A percentile compares a stretch with the other conserved stretches of the same genome.
These are phyloP conservation scores for Mycena rebaudengoi DNA, from an alignment of 768 basidiomycete genomes.

Conservation along the genomic window DNA sequence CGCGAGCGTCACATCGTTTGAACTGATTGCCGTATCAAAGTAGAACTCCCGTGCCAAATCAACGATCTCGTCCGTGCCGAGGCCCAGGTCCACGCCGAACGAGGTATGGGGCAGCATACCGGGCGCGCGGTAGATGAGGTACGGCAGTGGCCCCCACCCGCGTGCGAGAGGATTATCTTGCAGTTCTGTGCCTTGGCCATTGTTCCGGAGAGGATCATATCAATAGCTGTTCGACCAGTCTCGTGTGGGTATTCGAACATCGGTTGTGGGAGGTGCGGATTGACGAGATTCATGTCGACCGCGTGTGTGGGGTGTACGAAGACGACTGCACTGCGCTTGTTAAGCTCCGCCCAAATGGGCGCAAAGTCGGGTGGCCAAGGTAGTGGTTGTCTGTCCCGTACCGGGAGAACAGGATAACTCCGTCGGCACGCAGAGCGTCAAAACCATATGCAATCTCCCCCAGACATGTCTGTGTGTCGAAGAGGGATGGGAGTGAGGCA, in stretches of 20 bases:
- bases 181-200: no score
- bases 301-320: slow-evolving; percentile 3
- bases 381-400: not conserved
- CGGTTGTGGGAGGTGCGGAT: no score
- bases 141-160: slow-evolving; percentile 4
- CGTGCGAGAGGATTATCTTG: no score
- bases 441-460: not conserved
- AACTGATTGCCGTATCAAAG: no score
- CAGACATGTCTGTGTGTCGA: not conserved
- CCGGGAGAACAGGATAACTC: not conserved
- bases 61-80: no score
- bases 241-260: slow-evolving; percentile 7
- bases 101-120: no score
- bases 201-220: no score
- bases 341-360: not conserved
- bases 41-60: no score
- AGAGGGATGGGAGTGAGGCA: slow-evolving; percentile 1
- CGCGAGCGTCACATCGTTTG: no score
- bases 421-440: not conserved
- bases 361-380: not conserved
- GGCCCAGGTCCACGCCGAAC: no score
- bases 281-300: no score
- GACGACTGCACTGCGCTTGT: not conserved
- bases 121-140: slow-evolving; percentile 8
- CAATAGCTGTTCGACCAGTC: not conserved